Conservation (phyloP, 257 asterid species). For the Solanum habrochaites region DNA sequence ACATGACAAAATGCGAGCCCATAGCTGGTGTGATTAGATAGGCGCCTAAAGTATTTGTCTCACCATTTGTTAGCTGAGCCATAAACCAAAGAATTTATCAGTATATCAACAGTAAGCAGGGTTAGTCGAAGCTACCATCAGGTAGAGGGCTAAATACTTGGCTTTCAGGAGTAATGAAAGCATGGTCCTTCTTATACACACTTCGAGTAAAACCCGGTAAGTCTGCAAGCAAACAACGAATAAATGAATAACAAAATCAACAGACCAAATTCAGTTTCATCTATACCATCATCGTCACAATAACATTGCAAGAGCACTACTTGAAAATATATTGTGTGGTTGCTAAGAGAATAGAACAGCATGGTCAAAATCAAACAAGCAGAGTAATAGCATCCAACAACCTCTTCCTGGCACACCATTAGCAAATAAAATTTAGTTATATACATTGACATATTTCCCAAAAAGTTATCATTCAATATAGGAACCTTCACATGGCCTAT, state of each 20-base stretch:
- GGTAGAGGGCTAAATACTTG: constrained; percentile 90
- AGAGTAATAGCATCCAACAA: background rate
- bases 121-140: constrained; percentile 34
- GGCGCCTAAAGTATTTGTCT: constrained; percentile 73
- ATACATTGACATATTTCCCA: background rate
- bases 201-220: constrained; percentile 96
- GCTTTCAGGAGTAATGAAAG: constrained; percentile 92
- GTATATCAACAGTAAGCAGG: background rate
- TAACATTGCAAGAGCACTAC: background rate
- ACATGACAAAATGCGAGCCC: constrained; percentile 91
- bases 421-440: background rate
- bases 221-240: constrained; percentile 28
- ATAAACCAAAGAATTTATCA: background rate
- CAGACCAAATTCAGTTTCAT: background rate
- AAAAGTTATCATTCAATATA: background rate
- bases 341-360: background rate
- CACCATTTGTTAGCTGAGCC: background rate
- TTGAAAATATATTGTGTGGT: background rate
- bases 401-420: background rate
- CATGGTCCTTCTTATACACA: constrained; percentile 72
- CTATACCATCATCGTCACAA: background rate
- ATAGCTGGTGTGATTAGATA: constrained; percentile 74
- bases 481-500: too few relatives aligned
- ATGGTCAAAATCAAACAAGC: background rate
- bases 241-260: background rate